Evolutionary conservation across 768 basidiomycete species (phyloP), one percentile per base, ranked within the genome.

Genomic region (Phaeotremella skinneri): DNA sequence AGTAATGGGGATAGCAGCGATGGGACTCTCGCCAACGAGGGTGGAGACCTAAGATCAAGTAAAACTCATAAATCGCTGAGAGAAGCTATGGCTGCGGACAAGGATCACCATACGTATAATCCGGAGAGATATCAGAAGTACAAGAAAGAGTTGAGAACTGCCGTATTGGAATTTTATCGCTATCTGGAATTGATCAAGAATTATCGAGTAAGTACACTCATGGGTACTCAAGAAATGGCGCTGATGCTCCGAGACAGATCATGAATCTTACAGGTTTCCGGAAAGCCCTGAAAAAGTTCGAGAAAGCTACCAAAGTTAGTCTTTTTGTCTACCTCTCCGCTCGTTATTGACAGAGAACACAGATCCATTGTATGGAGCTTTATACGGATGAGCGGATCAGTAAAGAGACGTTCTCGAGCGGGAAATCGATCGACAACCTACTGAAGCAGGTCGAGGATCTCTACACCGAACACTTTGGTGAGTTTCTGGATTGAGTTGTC

Each of bases 221-320:
- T 6, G 13, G 2, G 41, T 51, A 41, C 41, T 58, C 52, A 47
- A 30, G 23, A 47, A 7, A 41, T 17, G 5, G 14, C 2, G 26
- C 52, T 31, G 27, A 43, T 26, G 26, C 29, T 17, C 26, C 29
- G 14, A 27, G 14, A 6, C 62, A 90, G 87, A 84, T 88, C 45
- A 77, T 97, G 39, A 98, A 99, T 74, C 76, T 91, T 9, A 89
- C 90, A 0, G 96, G 94, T 1, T 91, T 96, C 74, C 81, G 90
- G 79, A 93, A 92, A 78, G 82, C 92, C 20, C 84, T 97, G 70
- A 86, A 83, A 61, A 88, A 85, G 71, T 81, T 85, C 57, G 92
- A 93, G 77, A 89, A 90, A 74, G 87, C 87, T 55, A 85, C 90
- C 14, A 85, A 82, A 75, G 86, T 87, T 66, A 6, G 66, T 30